These are phyloP conservation scores for Clonostachys byssicola DNA, from an alignment of 2,329 filamentous ascomycete genomes.

Conservation along the genomic window DNA sequence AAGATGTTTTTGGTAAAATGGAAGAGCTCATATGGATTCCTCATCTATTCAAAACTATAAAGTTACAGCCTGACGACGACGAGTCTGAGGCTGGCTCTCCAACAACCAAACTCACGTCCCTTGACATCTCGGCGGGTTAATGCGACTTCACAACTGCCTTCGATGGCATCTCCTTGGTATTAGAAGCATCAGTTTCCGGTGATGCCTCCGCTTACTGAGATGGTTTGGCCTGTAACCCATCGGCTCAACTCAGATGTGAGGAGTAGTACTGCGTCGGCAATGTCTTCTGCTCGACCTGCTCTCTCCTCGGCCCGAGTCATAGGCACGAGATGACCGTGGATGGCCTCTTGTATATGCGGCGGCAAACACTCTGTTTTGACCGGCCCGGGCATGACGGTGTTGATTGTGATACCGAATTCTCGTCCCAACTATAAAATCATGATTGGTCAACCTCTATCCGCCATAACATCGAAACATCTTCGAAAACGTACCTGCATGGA, in stretches of 20 bases:
- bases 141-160: no score
- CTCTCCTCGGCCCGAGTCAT: constrained; percentile 24
- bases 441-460: no score
- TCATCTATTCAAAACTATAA: no score
- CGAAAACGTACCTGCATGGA: constrained; percentile 20
- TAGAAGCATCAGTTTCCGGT: constrained; percentile 4
- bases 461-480: no score
- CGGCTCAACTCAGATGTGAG: constrained; percentile 29
- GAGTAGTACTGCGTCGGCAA: constrained; percentile 34
- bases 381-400: constrained; percentile 33
- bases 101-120: no score
- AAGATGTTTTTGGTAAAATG: no score
- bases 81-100: no score
- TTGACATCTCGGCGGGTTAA: no score
- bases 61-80: no score
- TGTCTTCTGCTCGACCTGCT: constrained; percentile 27
- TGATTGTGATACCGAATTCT: constrained; percentile 34
- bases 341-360: constrained; percentile 6
- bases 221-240: constrained; percentile 37
- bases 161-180: no score
- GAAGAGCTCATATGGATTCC: no score
- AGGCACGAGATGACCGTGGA: constrained; percentile 10
- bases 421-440: constrained; percentile 17
- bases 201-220: constrained; percentile 29
- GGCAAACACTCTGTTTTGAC: constrained; percentile 25